phyloP scores from a whole-genome alignment of 805 yeast genomes.

The Candida silvicultrix region DNA sequence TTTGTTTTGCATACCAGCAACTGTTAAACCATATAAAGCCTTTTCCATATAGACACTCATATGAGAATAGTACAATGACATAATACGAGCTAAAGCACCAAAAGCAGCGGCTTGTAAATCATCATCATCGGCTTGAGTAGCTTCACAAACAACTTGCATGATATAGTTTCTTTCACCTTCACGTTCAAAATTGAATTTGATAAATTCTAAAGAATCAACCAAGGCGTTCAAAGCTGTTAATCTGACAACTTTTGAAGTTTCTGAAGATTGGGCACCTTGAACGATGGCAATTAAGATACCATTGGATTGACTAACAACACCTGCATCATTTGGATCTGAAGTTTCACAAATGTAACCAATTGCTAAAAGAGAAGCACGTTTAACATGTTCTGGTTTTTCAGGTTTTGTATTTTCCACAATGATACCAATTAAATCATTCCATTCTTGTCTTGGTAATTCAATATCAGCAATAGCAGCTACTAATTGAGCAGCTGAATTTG shows the following conservation, averaged over 20 bases:
- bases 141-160: slow-evolving; percentile 99
- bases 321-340: slow-evolving; percentile 71
- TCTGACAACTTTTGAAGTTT: slow-evolving; percentile 69
- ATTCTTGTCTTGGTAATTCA: slow-evolving; percentile 80
- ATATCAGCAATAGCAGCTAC: slow-evolving; percentile 97
- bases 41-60: slow-evolving; percentile 97
- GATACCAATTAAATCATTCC: slow-evolving; percentile 81
- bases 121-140: slow-evolving; percentile 81
- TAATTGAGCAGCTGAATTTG: slow-evolving; percentile 84
- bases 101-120: slow-evolving; percentile 92
- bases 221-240: slow-evolving; percentile 89
- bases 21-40: slow-evolving; percentile 86
- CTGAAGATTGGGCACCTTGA: slow-evolving; percentile 88
- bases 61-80: slow-evolving; percentile 80
- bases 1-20: slow-evolving; percentile 79
- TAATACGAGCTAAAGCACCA: slow-evolving; percentile 89
- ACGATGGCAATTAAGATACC: slow-evolving; percentile 93
- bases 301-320: slow-evolving; percentile 76
- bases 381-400: slow-evolving; percentile 70
- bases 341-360: slow-evolving; percentile 96
- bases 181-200: slow-evolving; percentile 78
- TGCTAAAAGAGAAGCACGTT: slow-evolving; percentile 80
- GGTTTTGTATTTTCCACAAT: slow-evolving; percentile 83
- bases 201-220: slow-evolving; percentile 85
- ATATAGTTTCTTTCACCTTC: slow-evolving; percentile 95